phyloP scores from a whole-genome alignment of 2,329 filamentous ascomycete species.

The Fusarium sp. region DNA sequence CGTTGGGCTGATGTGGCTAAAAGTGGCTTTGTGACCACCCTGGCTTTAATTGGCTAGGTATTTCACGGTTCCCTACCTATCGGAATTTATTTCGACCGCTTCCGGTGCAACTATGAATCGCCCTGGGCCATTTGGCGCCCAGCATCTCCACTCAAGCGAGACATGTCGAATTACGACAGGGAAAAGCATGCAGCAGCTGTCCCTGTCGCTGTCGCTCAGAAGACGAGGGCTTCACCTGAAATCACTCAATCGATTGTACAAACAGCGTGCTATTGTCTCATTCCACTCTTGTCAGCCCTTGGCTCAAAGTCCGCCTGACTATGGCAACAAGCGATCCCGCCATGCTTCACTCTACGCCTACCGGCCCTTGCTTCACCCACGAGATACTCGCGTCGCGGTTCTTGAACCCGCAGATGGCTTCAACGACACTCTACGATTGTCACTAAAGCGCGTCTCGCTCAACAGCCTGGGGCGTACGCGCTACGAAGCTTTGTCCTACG shows the following conservation, averaged over 20 bases:
- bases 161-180: background rate
- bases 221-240: background rate
- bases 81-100: no score
- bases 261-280: background rate
- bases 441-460: conserved; percentile 27
- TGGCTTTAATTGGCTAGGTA: no score
- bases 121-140: background rate
- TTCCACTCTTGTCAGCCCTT: background rate
- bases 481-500: conserved; percentile 44
- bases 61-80: no score
- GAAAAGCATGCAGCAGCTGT: conserved; percentile 13
- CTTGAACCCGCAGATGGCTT: conserved; percentile 28
- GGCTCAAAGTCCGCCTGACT: conserved; percentile 12
- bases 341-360: conserved; percentile 19
- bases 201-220: background rate
- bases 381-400: conserved; percentile 20
- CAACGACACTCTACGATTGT: conserved; percentile 14
- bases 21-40: no score
- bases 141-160: conserved; percentile 5
- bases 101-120: no score
- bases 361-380: conserved; percentile 9
- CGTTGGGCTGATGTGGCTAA: no score
- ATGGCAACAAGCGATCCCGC: conserved; percentile 25
- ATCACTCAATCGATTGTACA: background rate
- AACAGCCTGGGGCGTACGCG: background rate